Evolutionary conservation across 345 rosid species (phyloP).

Genomic region (Nephelium lappaceum): DNA sequence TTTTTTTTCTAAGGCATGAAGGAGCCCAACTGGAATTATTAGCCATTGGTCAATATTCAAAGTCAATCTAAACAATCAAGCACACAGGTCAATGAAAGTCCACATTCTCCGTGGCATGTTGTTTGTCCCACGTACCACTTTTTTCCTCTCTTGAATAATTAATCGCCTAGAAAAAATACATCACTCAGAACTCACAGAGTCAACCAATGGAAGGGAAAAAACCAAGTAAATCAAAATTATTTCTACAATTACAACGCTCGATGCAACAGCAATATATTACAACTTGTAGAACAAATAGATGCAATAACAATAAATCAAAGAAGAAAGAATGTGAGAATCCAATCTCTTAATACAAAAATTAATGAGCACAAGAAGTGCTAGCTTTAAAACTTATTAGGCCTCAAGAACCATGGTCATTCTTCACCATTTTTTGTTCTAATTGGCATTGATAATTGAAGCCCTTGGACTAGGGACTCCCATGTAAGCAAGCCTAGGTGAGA

Average conservation of each 20-base stretch:
- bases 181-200: not conserved
- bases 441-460: constrained; percentile 9
- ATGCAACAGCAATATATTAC: not conserved
- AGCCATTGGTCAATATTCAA: not conserved
- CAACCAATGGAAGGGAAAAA: not conserved
- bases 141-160: not conserved
- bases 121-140: constrained; percentile 5
- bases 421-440: not conserved
- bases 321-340: constrained; percentile 2
- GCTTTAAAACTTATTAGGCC: not conserved
- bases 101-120: not conserved
- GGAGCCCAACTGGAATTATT: not conserved
- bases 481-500: constrained; percentile 56
- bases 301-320: constrained; percentile 5
- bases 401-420: not conserved
- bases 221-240: not conserved
- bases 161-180: not conserved
- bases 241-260: not conserved
- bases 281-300: not conserved
- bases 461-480: constrained; percentile 57
- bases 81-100: not conserved
- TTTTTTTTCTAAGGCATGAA: too few relatives aligned
- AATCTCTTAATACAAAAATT: not conserved
- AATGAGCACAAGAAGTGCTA: constrained; percentile 18
- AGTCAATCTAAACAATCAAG: not conserved